These are phyloP conservation scores for Trichophyton rubrum DNA, from an alignment of 2,329 filamentous ascomycete species.

Conservation along the genomic window DNA sequence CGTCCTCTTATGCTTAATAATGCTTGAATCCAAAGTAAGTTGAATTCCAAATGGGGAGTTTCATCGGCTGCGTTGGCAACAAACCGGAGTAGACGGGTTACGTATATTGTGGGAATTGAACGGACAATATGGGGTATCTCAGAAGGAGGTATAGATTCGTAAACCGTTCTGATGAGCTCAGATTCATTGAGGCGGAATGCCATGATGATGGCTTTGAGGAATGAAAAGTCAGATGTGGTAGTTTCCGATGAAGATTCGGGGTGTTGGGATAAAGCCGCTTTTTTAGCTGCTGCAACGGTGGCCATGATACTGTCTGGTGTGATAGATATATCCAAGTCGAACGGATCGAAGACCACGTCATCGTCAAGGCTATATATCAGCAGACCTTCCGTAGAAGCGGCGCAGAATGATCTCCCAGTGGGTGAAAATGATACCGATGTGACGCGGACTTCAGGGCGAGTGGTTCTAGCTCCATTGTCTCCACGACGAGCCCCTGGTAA, in stretches of 20 bases:
- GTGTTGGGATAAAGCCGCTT: constrained; percentile 17
- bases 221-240: constrained; percentile 52
- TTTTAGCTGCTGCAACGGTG: constrained; percentile 46
- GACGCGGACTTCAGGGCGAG: constrained; percentile 71
- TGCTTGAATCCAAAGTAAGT: constrained; percentile 81
- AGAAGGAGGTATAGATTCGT: constrained; percentile 63
- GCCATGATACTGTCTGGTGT: constrained; percentile 74
- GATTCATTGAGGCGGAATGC: constrained; percentile 88
- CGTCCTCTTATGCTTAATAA: constrained; percentile 68
- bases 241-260: constrained; percentile 19
- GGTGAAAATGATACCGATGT: constrained; percentile 77
- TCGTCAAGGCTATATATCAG: constrained; percentile 87
- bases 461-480: constrained; percentile 67
- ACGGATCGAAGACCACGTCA: constrained; percentile 78
- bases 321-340: constrained; percentile 87
- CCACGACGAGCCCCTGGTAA: constrained; percentile 80
- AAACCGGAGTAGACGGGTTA: constrained; percentile 72
- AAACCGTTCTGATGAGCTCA: constrained; percentile 69
- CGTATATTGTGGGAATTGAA: constrained; percentile 71
- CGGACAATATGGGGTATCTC: constrained; percentile 69
- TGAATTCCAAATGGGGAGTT: constrained; percentile 89
- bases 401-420: constrained; percentile 80
- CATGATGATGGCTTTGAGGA: constrained; percentile 89
- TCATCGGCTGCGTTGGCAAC: constrained; percentile 79
- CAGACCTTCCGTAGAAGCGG: constrained; percentile 85